A percentile compares a stretch with the other conserved stretches of the same genome.
Evolutionary conservation across 495 filamentous ascomycete genomes (phyloP).

Genomic region (Trichoderma erinaceum): DNA sequence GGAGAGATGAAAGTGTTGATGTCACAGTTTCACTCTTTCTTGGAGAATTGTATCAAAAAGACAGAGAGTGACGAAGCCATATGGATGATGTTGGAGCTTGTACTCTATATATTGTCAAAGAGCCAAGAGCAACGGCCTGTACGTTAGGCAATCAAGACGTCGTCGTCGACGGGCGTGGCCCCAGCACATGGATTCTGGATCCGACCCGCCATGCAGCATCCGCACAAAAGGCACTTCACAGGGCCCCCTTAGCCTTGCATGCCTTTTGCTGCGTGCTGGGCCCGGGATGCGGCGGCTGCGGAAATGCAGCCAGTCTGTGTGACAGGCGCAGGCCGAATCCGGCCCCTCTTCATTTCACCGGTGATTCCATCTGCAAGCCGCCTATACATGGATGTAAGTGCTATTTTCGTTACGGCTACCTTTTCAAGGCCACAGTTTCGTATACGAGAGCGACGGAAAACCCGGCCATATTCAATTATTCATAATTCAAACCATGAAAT

Average conservation of each 20-base stretch:
- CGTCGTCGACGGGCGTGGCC: not conserved
- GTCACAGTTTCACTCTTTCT: not conserved
- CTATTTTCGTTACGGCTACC: not conserved
- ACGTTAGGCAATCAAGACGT: not conserved
- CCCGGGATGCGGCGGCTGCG: not conserved
- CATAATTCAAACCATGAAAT: no score
- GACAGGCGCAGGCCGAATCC: conserved; percentile 8
- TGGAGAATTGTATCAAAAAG: not conserved
- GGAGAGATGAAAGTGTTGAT: not conserved
- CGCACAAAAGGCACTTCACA: not conserved
- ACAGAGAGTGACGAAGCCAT: not conserved
- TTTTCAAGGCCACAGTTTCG: not conserved
- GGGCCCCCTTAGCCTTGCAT: not conserved
- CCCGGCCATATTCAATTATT: no score
- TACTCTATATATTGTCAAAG: not conserved
- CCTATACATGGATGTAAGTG: no score
- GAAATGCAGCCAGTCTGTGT: not conserved
- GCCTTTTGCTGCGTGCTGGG: not conserved
- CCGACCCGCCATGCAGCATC: conserved; percentile 5
- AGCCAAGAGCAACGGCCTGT: not conserved
- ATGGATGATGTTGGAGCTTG: not conserved
- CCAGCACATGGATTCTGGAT: not conserved
- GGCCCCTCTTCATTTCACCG: not conserved
- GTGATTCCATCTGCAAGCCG: not conserved
- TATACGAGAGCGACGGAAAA: no score